These are phyloP conservation scores for Nosema muscidifuracis DNA, from an alignment of 371 early-diverging fungal species.

Conservation along the genomic window DNA sequence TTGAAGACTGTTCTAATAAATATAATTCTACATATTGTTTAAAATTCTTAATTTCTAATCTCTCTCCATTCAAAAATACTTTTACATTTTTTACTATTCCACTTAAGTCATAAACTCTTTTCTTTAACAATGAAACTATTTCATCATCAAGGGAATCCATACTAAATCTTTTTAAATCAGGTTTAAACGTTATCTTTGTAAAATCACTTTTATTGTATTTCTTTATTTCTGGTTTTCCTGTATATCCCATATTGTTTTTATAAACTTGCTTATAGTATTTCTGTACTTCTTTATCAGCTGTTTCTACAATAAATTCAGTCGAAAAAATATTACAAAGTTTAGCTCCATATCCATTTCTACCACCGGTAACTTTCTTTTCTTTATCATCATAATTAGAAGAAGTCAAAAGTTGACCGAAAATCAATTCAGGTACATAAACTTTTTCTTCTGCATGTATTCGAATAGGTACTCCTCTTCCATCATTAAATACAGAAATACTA, in stretches of 20 bases:
- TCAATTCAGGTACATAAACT: slow-evolving; percentile 93
- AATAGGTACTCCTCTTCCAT: slow-evolving; percentile 93
- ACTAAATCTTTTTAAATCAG: slow-evolving; percentile 83
- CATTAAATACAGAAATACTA: slow-evolving; percentile 80
- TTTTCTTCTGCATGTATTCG: slow-evolving; percentile 83
- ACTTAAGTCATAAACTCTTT: slow-evolving; percentile 92
- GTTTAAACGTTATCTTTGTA: slow-evolving; percentile 79
- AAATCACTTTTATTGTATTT: slow-evolving; percentile 53
- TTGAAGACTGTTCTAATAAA: slow-evolving; percentile 46
- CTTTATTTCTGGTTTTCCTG: slow-evolving; percentile 53
- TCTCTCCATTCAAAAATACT: slow-evolving; percentile 80
- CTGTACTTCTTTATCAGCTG: slow-evolving; percentile 69
- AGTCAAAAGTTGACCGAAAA: slow-evolving; percentile 95
- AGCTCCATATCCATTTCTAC: slow-evolving; percentile 97
- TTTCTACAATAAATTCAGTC: slow-evolving; percentile 88
- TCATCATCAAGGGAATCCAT: slow-evolving; percentile 77
- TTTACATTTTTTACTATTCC: slow-evolving; percentile 78
- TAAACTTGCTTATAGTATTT: slow-evolving; percentile 68
- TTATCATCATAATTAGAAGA: slow-evolving; percentile 95
- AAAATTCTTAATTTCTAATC: slow-evolving; percentile 75
- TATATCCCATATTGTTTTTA: slow-evolving; percentile 59
- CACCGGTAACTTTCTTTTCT: slow-evolving; percentile 94
- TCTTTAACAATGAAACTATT: slow-evolving; percentile 76
- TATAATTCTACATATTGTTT: slow-evolving; percentile 83
- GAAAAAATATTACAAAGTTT: slow-evolving; percentile 98